Evolutionary conservation across 148 eudicot species (phyloP).

Genomic region (Rhododendron williamsianum): DNA sequence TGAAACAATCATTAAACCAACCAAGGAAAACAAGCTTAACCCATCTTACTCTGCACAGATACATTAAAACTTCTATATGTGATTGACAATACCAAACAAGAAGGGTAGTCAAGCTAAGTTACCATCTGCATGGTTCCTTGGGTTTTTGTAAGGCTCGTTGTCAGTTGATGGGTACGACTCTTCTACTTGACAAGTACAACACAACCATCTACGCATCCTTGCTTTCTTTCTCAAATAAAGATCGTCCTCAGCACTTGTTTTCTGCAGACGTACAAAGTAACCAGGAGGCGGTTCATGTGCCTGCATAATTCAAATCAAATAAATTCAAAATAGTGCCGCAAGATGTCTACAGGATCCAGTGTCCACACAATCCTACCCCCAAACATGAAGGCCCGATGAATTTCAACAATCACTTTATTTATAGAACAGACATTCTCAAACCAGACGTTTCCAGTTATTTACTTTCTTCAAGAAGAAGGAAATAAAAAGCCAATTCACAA

Average conservation of each 20-base stretch:
- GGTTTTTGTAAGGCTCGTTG: constrained; percentile 55
- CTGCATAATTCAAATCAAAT: constrained; percentile 28
- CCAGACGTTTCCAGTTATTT: background rate
- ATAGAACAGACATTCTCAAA: constrained; percentile 4
- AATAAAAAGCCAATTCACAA: background rate
- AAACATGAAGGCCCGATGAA: background rate
- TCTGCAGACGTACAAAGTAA: constrained; percentile 57
- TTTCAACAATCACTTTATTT: background rate
- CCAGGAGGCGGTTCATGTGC: constrained; percentile 71
- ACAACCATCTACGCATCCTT: constrained; percentile 95
- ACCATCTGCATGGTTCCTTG: constrained; percentile 57
- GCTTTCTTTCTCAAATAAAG: constrained; percentile 53
- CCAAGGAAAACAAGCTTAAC: background rate
- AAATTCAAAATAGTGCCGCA: background rate
- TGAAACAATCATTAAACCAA: background rate
- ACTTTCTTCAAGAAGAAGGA: background rate
- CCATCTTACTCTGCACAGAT: background rate
- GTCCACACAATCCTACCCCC: background rate
- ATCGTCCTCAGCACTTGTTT: constrained; percentile 44
- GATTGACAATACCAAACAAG: background rate
- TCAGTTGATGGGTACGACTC: constrained; percentile 63
- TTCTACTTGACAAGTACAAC: constrained; percentile 80
- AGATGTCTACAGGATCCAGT: background rate
- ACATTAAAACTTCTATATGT: background rate
- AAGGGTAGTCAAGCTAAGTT: constrained; percentile 17